Conservation (phyloP, 495 filamentous ascomycete genomes). For the Penicillium longicatenatum region DNA sequence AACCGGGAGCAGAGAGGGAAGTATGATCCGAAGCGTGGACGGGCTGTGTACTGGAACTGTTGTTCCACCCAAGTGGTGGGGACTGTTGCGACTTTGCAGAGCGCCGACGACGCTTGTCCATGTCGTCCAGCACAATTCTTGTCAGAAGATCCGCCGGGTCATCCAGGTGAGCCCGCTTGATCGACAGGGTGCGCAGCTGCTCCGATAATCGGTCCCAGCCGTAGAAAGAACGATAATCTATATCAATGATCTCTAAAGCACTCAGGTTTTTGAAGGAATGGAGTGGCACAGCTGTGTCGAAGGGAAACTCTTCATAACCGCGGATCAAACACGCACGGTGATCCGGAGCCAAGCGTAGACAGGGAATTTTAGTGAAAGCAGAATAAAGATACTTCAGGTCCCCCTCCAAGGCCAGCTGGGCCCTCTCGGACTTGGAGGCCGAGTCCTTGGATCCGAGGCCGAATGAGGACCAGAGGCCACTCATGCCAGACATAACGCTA, state of each 20-base stretch:
- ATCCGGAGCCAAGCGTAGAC: slow-evolving; percentile 83
- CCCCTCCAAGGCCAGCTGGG: slow-evolving; percentile 77
- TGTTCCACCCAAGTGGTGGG: slow-evolving; percentile 63
- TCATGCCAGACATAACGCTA: slow-evolving; percentile 97
- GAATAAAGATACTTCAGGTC: slow-evolving; percentile 97
- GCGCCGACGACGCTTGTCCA: slow-evolving; percentile 84
- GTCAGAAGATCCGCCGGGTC: slow-evolving; percentile 88
- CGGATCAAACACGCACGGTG: slow-evolving; percentile 83
- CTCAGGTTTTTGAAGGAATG: slow-evolving; percentile 95
- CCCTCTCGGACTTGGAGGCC: slow-evolving; percentile 77
- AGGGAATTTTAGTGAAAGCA: slow-evolving; percentile 97
- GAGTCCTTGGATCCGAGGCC: slow-evolving; percentile 75
- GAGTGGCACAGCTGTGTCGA: slow-evolving; percentile 95
- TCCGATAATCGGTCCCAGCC: slow-evolving; percentile 95
- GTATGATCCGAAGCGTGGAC: slow-evolving; percentile 60
- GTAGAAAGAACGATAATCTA: slow-evolving; percentile 95
- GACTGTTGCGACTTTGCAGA: slow-evolving; percentile 84
- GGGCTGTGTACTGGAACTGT: slow-evolving; percentile 45
- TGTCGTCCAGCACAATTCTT: slow-evolving; percentile 92
- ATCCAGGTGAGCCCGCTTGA: slow-evolving; percentile 84
- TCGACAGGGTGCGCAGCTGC: slow-evolving; percentile 83
- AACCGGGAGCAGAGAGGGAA: slow-evolving; percentile 61
- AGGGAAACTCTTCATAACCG: slow-evolving; percentile 96
- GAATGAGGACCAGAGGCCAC: slow-evolving; percentile 85
- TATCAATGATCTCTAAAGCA: slow-evolving; percentile 87